A percentile compares a stretch with the other conserved stretches of the same genome.
phyloP scores from a whole-genome alignment of 495 filamentous ascomycete genomes.

The Penicillium cosmopolitanum region DNA sequence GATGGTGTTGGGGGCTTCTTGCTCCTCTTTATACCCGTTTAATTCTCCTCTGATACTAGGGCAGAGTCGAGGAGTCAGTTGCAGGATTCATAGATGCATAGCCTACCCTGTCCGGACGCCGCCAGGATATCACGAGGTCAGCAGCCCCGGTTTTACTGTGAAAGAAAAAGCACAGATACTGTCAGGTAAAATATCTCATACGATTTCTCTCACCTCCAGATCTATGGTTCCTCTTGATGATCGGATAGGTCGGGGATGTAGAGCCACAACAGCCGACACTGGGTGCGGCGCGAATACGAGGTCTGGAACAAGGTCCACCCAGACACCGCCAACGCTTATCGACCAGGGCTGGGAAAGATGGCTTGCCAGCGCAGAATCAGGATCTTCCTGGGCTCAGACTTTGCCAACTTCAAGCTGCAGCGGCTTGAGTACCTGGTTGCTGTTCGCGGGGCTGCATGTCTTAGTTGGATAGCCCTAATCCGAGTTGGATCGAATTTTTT shows the following conservation, averaged over 20 bases:
- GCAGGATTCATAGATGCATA: not conserved
- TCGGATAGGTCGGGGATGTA: slow-evolving; percentile 21
- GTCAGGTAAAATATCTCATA: not conserved
- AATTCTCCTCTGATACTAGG: not conserved
- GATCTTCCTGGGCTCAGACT: not conserved
- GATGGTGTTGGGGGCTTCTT: not conserved
- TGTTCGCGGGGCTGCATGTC: slow-evolving; percentile 17
- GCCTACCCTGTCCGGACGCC: not conserved
- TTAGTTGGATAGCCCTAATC: slow-evolving; percentile 15
- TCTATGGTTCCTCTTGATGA: not conserved
- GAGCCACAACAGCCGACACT: slow-evolving; percentile 14
- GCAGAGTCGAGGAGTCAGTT: slow-evolving; percentile 1
- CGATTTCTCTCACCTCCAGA: not conserved
- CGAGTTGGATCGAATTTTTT: slow-evolving; percentile 4
- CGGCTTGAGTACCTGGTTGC: not conserved
- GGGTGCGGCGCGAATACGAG: slow-evolving; percentile 38
- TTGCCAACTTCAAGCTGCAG: not conserved
- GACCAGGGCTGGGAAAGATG: slow-evolving; percentile 8
- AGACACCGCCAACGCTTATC: slow-evolving; percentile 22
- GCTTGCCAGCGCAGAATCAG: slow-evolving; percentile 12
- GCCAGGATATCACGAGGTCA: slow-evolving; percentile 17
- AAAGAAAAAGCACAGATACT: not conserved
- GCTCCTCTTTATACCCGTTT: not conserved
- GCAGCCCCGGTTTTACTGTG: slow-evolving; percentile 11
- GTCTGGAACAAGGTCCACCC: slow-evolving; percentile 25